Evolutionary conservation across 1,284 basidiomycete genomes (phyloP), one percentile per base, ranked within the genome.

Genomic region (Puccinia brachypodii): DNA sequence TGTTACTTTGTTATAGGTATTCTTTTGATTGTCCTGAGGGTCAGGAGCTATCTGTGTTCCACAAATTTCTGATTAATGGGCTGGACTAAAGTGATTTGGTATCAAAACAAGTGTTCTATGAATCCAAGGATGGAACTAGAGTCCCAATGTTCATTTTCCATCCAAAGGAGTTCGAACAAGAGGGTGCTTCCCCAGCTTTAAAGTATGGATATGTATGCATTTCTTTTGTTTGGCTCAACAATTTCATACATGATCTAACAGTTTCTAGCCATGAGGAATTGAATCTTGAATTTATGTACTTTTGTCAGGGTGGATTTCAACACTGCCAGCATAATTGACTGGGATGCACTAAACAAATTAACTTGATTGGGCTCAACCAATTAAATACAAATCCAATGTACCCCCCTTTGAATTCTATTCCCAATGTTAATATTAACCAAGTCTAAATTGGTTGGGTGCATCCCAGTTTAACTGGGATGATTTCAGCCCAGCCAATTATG

Each of bases 91-190:
- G 91, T 4, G 92, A 94, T 78, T 95, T 94, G 85, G 88, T 90
- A 11, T 89, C 90, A 38, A 89, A 90, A 83, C 94, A 95, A 87
- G 90, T 93, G 13, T 94, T 93, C 91, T 94, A 91, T 84, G 86
- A 88, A 28, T 91, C 91, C 87, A 92, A 92, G 86, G 94, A 95
- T 85, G 93, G 93, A 0, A 94, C 93, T 1, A 89, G 89, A 73
- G 89, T 95, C 44, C 93, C 94, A 1, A 94, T 95, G 93, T 95
- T 94, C 85, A 89, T 95, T 81, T 92, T 94, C 40, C 89, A 91
- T 73, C 92, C 92, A 85, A 92, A 92, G 85, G 89, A 89, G 31
- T 92, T 92, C 25, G 88, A 89, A 83, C 88, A 90, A 76, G 92
- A 95, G 84, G 93, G 93, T 11, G 91, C 91, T 0, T 92, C 93